phyloP scores from a whole-genome alignment of 352 stramenopile species.

The Pythium diclinum region DNA sequence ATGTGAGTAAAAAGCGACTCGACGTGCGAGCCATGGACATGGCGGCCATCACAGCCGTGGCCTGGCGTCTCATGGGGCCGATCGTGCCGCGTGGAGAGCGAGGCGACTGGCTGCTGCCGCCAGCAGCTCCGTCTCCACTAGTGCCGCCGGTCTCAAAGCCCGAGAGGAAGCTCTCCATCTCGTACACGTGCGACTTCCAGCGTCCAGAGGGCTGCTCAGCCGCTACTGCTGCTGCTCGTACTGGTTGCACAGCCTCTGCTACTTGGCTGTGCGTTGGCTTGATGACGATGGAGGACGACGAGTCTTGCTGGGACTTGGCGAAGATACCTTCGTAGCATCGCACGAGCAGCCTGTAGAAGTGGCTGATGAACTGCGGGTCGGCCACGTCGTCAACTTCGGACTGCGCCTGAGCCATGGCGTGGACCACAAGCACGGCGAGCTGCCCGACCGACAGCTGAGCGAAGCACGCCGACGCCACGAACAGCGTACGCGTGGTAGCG shows the following conservation, averaged over 20 bases:
- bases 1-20: constrained; percentile 29
- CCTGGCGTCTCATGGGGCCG: neutral
- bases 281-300: neutral
- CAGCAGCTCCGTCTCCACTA: neutral
- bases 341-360: constrained; percentile 49
- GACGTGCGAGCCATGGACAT: constrained; percentile 13
- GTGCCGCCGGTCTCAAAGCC: constrained; percentile 11
- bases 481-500: constrained; percentile 29
- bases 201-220: constrained; percentile 1
- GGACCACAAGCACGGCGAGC: constrained; percentile 48
- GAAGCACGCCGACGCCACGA: constrained; percentile 31
- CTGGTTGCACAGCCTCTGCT: neutral
- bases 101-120: neutral
- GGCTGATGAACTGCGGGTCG: constrained; percentile 45
- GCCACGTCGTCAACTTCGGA: constrained; percentile 39
- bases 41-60: neutral
- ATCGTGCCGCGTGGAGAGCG: neutral
- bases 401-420: constrained; percentile 40
- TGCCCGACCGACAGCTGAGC: constrained; percentile 46
- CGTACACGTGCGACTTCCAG: constrained; percentile 43
- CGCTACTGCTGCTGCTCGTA: neutral
- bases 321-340: constrained; percentile 67
- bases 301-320: constrained; percentile 17
- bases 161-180: constrained; percentile 58
- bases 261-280: neutral